phyloP scores from a whole-genome alignment of 1,139 yeast species.

The Arxiozyma slooffiae region DNA sequence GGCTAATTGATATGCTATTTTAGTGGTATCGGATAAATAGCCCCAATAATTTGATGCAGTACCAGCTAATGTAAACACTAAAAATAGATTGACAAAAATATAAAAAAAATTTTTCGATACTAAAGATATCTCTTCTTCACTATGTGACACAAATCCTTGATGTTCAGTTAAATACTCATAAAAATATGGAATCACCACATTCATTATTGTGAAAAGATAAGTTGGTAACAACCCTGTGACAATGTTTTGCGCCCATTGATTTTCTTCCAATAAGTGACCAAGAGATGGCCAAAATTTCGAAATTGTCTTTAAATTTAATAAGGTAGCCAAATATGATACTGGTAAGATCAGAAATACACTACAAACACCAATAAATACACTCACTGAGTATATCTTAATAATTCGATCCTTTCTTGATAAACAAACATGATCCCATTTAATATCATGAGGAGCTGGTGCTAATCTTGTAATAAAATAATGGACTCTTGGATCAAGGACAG shows the following conservation, averaged over 20 bases:
- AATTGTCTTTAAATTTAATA: constrained; percentile 61
- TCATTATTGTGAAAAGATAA: constrained; percentile 58
- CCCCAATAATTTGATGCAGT: constrained; percentile 70
- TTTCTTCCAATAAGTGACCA: constrained; percentile 48
- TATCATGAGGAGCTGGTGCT: constrained; percentile 78
- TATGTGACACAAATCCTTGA: constrained; percentile 66
- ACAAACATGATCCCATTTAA: constrained; percentile 65
- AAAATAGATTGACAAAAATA: constrained; percentile 65
- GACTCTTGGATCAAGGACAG: constrained; percentile 68
- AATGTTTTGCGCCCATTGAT: constrained; percentile 60
- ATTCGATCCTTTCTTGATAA: constrained; percentile 47
- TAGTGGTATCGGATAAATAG: constrained; percentile 66
- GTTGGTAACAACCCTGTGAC: constrained; percentile 73
- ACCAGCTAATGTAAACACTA: constrained; percentile 73
- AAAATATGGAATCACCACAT: constrained; percentile 57
- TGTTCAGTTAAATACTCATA: constrained; percentile 55
- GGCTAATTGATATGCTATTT: constrained; percentile 64
- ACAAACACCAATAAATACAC: constrained; percentile 51
- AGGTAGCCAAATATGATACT: constrained; percentile 64
- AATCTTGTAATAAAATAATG: constrained; percentile 57
- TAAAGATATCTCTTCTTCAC: constrained; percentile 66
- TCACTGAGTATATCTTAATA: constrained; percentile 49
- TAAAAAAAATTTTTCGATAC: constrained; percentile 71
- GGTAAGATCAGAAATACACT: constrained; percentile 59
- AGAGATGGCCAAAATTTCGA: constrained; percentile 64